Conservation (phyloP, 2,329 filamentous ascomycete genomes). For the Colletotrichum incanum region DNA sequence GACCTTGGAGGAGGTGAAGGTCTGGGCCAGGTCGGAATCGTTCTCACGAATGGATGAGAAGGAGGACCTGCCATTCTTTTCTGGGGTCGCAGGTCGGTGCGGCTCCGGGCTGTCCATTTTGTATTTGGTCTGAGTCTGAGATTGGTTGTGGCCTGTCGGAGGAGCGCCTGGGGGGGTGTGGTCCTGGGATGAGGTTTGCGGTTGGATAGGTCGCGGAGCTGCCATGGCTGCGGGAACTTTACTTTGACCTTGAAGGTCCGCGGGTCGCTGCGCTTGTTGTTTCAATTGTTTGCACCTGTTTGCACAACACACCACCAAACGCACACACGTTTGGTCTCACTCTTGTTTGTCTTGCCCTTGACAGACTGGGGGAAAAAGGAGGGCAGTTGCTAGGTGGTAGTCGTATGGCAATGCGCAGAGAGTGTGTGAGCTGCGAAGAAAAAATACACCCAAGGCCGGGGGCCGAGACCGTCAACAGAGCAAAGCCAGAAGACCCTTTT, state of each 20-base stretch:
- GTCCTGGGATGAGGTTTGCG: slow-evolving; percentile 50
- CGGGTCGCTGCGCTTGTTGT: slow-evolving; percentile 38
- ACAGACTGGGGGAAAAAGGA: not conserved
- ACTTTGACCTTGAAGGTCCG: slow-evolving; percentile 39
- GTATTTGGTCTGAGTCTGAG: slow-evolving; percentile 42
- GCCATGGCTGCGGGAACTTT: slow-evolving; percentile 41
- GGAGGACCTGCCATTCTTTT: slow-evolving; percentile 65
- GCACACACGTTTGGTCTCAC: slow-evolving; percentile 9
- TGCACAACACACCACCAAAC: slow-evolving; percentile 38
- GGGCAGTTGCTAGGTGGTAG: slow-evolving; percentile 1
- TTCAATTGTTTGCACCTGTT: slow-evolving; percentile 42
- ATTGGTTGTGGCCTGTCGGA: slow-evolving; percentile 40
- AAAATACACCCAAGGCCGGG: slow-evolving; percentile 44
- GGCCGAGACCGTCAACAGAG: slow-evolving; percentile 31
- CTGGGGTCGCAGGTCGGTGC: slow-evolving; percentile 50
- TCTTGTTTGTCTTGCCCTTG: slow-evolving; percentile 9
- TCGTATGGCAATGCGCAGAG: slow-evolving; percentile 10
- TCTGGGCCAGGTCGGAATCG: slow-evolving; percentile 72
- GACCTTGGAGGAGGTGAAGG: slow-evolving; percentile 75
- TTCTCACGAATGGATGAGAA: slow-evolving; percentile 76
- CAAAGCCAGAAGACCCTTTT: slow-evolving; percentile 50
- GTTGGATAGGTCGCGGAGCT: slow-evolving; percentile 38
- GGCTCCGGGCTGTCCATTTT: slow-evolving; percentile 50
- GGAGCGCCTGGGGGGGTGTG: slow-evolving; percentile 54
- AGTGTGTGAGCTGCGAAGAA: slow-evolving; percentile 16